Conservation (phyloP, 768 basidiomycete species). For the Guyanaporus albipodus region DNA sequence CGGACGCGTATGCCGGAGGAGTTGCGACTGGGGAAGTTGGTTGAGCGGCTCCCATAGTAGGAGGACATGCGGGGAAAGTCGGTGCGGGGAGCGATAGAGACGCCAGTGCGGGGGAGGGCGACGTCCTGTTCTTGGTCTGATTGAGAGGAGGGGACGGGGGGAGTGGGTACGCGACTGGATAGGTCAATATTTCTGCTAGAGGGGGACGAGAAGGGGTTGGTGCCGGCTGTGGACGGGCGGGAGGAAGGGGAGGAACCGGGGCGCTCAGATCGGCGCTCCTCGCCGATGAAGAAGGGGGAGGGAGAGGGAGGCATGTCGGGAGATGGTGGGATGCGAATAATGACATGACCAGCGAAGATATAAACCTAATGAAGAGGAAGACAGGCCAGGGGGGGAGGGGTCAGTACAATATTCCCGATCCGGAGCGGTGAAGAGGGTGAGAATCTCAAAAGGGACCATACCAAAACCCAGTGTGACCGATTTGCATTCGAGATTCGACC, state of each 20-base stretch:
- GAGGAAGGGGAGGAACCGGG: slow-evolving; percentile 7
- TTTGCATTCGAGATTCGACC: slow-evolving; percentile 25
- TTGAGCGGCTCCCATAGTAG: slow-evolving; percentile 36
- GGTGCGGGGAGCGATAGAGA: slow-evolving; percentile 36
- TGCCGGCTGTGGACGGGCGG: slow-evolving; percentile 26
- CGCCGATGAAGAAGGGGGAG: slow-evolving; percentile 21
- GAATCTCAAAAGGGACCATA: too few relatives aligned
- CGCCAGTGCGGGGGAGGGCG: slow-evolving; percentile 33
- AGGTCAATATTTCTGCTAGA: slow-evolving; percentile 42
- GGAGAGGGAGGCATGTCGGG: slow-evolving; percentile 19
- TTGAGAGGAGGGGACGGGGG: slow-evolving; percentile 2
- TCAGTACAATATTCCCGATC: too few relatives aligned
- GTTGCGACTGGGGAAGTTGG: slow-evolving; percentile 28
- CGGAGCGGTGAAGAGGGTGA: too few relatives aligned
- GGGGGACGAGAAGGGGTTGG: slow-evolving; percentile 53
- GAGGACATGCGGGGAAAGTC: slow-evolving; percentile 42
- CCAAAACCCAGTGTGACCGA: too few relatives aligned
- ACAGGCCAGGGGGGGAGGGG: too few relatives aligned
- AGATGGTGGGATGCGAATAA: background rate
- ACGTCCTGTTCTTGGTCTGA: slow-evolving; percentile 23
- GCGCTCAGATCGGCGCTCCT: slow-evolving; percentile 8
- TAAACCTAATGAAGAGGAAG: too few relatives aligned
- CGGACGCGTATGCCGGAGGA: slow-evolving; percentile 42
- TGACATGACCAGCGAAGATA: too few relatives aligned
- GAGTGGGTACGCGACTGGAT: slow-evolving; percentile 24